Evolutionary conservation across 768 basidiomycete genomes (phyloP).

Genomic region (Crucibulum laeve): DNA sequence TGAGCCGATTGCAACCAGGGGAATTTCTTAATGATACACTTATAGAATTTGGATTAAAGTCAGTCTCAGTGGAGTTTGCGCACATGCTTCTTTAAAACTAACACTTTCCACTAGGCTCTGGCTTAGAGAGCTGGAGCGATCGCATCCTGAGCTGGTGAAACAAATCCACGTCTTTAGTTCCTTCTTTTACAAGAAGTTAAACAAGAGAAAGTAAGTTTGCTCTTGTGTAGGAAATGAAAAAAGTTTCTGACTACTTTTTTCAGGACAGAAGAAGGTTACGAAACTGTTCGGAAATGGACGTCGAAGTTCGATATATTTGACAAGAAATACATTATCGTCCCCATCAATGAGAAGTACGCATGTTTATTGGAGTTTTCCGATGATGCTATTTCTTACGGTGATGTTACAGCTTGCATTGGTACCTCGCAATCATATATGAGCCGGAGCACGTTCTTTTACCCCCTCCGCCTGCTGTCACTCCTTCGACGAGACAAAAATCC

Average conservation of each 20-base stretch:
- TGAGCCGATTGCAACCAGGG: slow-evolving; percentile 65
- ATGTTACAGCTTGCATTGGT: slow-evolving; percentile 83
- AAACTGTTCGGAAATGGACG: slow-evolving; percentile 93
- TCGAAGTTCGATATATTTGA: slow-evolving; percentile 80
- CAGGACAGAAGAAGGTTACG: slow-evolving; percentile 63
- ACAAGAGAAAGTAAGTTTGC: slow-evolving; percentile 52
- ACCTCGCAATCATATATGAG: slow-evolving; percentile 88
- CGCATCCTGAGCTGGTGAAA: slow-evolving; percentile 57
- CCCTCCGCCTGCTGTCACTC: slow-evolving; percentile 11
- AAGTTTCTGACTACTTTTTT: not conserved
- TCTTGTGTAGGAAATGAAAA: not conserved
- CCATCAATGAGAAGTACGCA: slow-evolving; percentile 92
- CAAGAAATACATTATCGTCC: slow-evolving; percentile 91
- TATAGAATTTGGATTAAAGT: slow-evolving; percentile 96
- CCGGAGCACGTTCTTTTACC: slow-evolving; percentile 63
- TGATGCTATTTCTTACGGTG: not conserved
- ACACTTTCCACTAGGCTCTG: slow-evolving; percentile 49
- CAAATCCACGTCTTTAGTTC: slow-evolving; percentile 92
- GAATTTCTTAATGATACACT: slow-evolving; percentile 96
- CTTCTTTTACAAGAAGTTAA: slow-evolving; percentile 96
- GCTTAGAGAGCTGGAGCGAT: slow-evolving; percentile 52
- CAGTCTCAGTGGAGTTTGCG: slow-evolving; percentile 19
- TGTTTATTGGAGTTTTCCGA: not conserved
- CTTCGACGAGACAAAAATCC: slow-evolving; percentile 2
- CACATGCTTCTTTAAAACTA: not conserved